These are phyloP conservation scores for Mycena venus DNA, from an alignment of 768 basidiomycete species.

Conservation along the genomic window DNA sequence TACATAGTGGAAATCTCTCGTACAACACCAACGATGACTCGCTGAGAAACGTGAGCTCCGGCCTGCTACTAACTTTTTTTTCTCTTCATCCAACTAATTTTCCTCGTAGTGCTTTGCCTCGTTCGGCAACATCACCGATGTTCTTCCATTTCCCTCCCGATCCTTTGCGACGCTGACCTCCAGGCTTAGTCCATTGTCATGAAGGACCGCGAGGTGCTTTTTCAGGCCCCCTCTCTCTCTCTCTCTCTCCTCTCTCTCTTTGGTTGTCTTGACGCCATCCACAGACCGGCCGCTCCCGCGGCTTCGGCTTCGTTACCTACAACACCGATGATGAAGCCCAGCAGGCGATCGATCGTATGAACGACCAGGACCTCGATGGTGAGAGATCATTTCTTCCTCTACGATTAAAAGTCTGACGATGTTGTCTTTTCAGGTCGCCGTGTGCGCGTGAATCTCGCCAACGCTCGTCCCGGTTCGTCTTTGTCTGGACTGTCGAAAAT, in stretches of 20 bases:
- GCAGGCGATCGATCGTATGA: conserved; percentile 78
- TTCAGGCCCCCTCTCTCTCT: too few species aligned
- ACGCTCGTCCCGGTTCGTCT: conserved; percentile 54
- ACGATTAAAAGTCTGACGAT: too few species aligned
- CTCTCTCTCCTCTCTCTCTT: too few species aligned
- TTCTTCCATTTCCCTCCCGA: conserved; percentile 63
- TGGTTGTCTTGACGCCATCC: too few species aligned
- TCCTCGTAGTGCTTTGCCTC: conserved; percentile 78
- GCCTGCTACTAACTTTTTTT: background rate
- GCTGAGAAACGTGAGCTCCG: conserved; percentile 69
- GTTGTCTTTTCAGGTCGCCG: background rate
- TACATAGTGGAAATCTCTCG: conserved; percentile 83
- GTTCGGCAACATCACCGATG: conserved; percentile 90
- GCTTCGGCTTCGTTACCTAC: conserved; percentile 96
- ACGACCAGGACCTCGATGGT: conserved; percentile 90
- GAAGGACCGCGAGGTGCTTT: conserved; percentile 99
- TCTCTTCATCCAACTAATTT: conserved; percentile 31
- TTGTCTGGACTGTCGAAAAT: too few species aligned
- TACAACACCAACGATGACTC: conserved; percentile 95
- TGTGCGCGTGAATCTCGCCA: conserved; percentile 31
- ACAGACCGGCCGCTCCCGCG: conserved; percentile 91
- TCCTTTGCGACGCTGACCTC: background rate
- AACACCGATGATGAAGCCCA: conserved; percentile 73
- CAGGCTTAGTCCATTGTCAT: conserved; percentile 89
- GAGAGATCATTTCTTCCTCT: too few species aligned